Evolutionary conservation across 169 alveolate species (phyloP).

Genomic region (Cryptosporidium tyzzeri): DNA sequence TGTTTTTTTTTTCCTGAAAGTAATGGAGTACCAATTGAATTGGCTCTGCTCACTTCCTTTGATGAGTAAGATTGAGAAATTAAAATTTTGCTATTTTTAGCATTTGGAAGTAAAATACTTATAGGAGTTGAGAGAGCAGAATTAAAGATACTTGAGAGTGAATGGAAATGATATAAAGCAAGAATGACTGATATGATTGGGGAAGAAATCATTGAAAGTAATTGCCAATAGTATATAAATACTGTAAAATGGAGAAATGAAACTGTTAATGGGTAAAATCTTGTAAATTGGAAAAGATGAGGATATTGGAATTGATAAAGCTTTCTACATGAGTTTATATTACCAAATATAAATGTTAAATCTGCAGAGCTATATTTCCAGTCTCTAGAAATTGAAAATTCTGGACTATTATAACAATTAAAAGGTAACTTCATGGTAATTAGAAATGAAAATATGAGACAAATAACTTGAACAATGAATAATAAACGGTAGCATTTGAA

Average conservation of each 20-base stretch:
- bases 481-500: constrained; percentile 39
- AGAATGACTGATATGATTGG: constrained; percentile 37
- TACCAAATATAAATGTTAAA: neutral
- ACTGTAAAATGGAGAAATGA: constrained; percentile 17
- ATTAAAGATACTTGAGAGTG: constrained; percentile 22
- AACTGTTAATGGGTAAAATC: constrained; percentile 50
- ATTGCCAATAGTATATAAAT: constrained; percentile 69
- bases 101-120: constrained; percentile 53
- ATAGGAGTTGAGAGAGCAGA: constrained; percentile 56
- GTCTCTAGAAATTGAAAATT: neutral
- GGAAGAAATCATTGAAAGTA: constrained; percentile 50
- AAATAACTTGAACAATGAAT: constrained; percentile 14
- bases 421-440: constrained; percentile 45
- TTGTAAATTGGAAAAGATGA: constrained; percentile 47
- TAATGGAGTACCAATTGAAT: constrained; percentile 11
- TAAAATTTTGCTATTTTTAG: constrained; percentile 45
- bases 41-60: constrained; percentile 33
- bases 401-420: constrained; percentile 7
- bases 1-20: neutral
- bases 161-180: constrained; percentile 38
- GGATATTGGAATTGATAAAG: constrained; percentile 61
- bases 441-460: constrained; percentile 27
- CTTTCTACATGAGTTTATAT: constrained; percentile 29
- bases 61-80: constrained; percentile 49
- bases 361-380: constrained; percentile 3